Evolutionary conservation across 2,329 filamentous ascomycete genomes (phyloP).

Genomic region (Neobulgaria alba): DNA sequence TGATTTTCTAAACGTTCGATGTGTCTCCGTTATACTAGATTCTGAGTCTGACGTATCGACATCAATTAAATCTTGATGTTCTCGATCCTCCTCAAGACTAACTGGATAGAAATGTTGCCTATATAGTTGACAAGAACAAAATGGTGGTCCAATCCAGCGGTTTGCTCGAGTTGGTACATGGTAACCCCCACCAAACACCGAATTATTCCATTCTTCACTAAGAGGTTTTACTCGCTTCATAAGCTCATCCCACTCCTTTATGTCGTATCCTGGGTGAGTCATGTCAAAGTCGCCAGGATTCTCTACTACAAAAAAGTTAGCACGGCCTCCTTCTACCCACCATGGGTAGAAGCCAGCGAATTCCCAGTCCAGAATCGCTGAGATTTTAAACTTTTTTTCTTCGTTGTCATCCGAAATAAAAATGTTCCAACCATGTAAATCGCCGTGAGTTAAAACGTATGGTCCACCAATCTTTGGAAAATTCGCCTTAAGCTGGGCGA

Average conservation of each 20-base stretch:
- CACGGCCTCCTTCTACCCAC: constrained; percentile 30
- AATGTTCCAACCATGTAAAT: constrained; percentile 31
- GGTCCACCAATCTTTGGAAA: constrained; percentile 16
- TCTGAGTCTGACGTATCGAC: constrained; percentile 7
- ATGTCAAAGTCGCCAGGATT: too few relatives aligned
- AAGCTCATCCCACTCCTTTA: too few relatives aligned
- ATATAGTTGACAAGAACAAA: constrained; percentile 6
- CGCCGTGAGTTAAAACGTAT: constrained; percentile 32
- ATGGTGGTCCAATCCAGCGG: constrained; percentile 1
- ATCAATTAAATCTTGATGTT: constrained; percentile 6
- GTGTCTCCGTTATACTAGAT: not conserved
- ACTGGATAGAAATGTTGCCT: not conserved
- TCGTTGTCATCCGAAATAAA: constrained; percentile 28
- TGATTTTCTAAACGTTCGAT: not conserved
- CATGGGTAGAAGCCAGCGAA: constrained; percentile 30
- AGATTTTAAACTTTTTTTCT: constrained; percentile 18
- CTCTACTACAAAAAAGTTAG: not conserved
- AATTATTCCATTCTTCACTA: not conserved
- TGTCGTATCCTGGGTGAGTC: not conserved
- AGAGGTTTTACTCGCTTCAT: not conserved
- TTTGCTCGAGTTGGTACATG: constrained; percentile 4
- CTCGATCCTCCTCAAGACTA: not conserved
- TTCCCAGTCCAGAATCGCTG: constrained; percentile 34
- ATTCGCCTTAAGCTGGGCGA: constrained; percentile 5
- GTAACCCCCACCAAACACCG: constrained; percentile 1